Base-by-base conservation (phyloP, 345 rosid genomes). In the Orychophragmus violaceus region DNA sequence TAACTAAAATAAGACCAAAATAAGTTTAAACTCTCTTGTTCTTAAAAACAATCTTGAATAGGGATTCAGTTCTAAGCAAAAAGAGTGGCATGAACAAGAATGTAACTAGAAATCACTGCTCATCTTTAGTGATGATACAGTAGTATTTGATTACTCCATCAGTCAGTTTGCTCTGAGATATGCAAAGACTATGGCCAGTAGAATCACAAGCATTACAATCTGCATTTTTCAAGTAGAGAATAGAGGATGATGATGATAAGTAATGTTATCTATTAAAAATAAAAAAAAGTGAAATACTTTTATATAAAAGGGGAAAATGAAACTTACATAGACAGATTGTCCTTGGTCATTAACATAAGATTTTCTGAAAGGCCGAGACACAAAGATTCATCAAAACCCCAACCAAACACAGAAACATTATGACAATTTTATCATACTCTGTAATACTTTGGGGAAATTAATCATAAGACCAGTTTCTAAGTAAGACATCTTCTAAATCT, bases 141-240 rank as follows among this genome's bases (percentile, higher is more conserved):
- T n/a, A n/a, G n/a, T n/a, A n/a, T n/a, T n/a, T n/a, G n/a, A n/a
- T n/a, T n/a, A 22, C 8, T 48, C 28, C 28, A 12, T 22, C 68
- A 24, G 58, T 71, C 68, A 50, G 64, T 63, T 83, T 59, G 76
- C 59, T 23, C 66, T 72, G 66, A 72, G 81, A 66, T 80, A 74
- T 1, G 83, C 78, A 13, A 79, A 64, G 54, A 83, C 23, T 39
- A 86, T 74, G 23, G 89, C 82, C 79, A 85, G 46, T 42, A 82
- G 33, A 28, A 86, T 59, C 72, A 84, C 64, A 49, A 82, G 27
- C 29, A 84, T 39, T 51, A 74, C 55, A 28, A 76, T 74, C 96
- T 88, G 83, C 78, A 74, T 42, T 68, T 44, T 71, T 53, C 36
- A 0, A 21, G 53, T 44, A 57, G 42, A 41, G 1, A 49, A 18